A percentile compares a stretch with the other conserved stretches of the same genome.
Evolutionary conservation across 108 stramenopile genomes (phyloP).

Genomic region (Hondaea fermentalgiana): DNA sequence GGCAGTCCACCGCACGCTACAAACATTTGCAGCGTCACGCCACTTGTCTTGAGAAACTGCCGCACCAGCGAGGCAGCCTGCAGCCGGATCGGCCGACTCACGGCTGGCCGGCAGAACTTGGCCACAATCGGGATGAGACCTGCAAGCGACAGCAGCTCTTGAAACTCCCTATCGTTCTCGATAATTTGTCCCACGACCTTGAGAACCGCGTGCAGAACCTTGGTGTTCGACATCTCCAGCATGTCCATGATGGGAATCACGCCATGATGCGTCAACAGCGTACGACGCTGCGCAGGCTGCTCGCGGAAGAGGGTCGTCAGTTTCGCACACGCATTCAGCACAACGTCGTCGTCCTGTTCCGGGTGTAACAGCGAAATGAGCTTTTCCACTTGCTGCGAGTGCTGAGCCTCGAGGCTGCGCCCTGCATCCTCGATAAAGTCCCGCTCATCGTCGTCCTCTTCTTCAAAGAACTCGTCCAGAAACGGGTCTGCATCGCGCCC

Average conservation of each 20-base stretch:
- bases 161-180: constrained; percentile 1
- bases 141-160: neutral
- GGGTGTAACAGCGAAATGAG: neutral
- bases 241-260: constrained; percentile 14
- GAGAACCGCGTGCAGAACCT: neutral
- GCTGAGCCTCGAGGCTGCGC: neutral
- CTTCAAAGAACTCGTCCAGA: constrained; percentile 15
- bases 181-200: neutral
- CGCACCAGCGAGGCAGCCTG: constrained; percentile 13
- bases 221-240: constrained; percentile 14
- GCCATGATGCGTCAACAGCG: neutral
- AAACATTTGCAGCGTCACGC: constrained; percentile 8
- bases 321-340: neutral
- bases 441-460: neutral
- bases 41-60: neutral
- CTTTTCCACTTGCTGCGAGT: constrained; percentile 13
- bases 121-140: constrained; percentile 1
- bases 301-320: constrained; percentile 1
- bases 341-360: neutral
- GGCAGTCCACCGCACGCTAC: neutral
- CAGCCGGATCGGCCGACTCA: constrained; percentile 10
- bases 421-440: constrained; percentile 5
- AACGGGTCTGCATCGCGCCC: neutral
- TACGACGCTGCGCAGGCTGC: neutral
- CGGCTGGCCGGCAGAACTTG: neutral